These are phyloP conservation scores for Takashimella koratensis DNA, from an alignment of 1,284 basidiomycete genomes.

Conservation along the genomic window DNA sequence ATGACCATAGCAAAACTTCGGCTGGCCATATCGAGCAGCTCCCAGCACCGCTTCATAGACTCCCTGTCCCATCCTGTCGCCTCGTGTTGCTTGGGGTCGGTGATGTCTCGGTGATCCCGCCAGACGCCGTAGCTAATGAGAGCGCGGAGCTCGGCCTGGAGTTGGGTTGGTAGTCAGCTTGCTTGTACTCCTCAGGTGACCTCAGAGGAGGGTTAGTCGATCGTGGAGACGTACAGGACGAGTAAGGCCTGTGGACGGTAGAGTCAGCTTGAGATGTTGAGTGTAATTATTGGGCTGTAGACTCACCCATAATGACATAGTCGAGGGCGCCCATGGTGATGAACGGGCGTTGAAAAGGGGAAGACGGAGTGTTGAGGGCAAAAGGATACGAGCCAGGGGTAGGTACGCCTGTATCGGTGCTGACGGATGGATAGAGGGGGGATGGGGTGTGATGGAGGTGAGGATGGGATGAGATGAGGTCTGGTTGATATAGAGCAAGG, in stretches of 20 bases:
- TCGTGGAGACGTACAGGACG: slow-evolving; percentile 28
- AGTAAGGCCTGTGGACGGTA: slow-evolving; percentile 20
- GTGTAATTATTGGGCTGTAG: not conserved
- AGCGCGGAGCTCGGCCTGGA: slow-evolving; percentile 72
- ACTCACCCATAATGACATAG: slow-evolving; percentile 34
- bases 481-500: not conserved
- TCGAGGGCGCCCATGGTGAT: slow-evolving; percentile 36
- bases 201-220: no score
- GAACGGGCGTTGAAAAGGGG: not conserved
- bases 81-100: slow-evolving; percentile 62
- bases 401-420: not conserved
- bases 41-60: slow-evolving; percentile 87
- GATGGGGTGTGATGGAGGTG: not conserved
- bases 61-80: slow-evolving; percentile 77
- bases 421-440: not conserved
- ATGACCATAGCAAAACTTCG: slow-evolving; percentile 91
- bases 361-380: not conserved
- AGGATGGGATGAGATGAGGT: not conserved
- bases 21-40: slow-evolving; percentile 82
- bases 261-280: slow-evolving; percentile 4
- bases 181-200: no score
- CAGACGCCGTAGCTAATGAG: slow-evolving; percentile 75
- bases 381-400: not conserved
- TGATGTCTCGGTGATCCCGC: slow-evolving; percentile 76
- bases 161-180: not conserved